These are phyloP conservation scores for Chaetomidium leptoderma DNA, from an alignment of 495 filamentous ascomycete species.

Conservation along the genomic window DNA sequence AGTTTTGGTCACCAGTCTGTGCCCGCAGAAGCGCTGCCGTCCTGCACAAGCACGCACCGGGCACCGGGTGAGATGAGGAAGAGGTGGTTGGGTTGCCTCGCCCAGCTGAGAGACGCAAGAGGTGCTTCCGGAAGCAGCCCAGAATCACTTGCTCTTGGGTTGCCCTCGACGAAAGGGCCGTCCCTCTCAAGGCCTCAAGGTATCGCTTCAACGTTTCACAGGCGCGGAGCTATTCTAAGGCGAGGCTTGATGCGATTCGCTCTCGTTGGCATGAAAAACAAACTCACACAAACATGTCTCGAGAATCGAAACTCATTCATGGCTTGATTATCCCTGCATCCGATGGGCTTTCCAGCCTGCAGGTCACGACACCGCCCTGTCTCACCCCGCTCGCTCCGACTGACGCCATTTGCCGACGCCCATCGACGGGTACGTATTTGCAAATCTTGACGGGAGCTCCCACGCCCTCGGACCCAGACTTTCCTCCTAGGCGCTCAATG, in stretches of 20 bases:
- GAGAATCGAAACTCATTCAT: not conserved
- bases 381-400: not conserved
- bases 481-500: no score
- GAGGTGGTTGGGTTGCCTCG: no score
- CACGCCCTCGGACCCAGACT: no score
- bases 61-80: no score
- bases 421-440: not conserved
- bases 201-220: not conserved
- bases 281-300: not conserved
- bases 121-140: no score
- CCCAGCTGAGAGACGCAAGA: no score
- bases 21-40: conserved; percentile 4
- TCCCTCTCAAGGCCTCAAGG: no score
- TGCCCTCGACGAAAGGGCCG: no score
- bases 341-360: not conserved
- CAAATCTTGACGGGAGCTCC: no score
- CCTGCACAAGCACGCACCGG: not conserved
- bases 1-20: not conserved
- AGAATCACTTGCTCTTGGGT: no score
- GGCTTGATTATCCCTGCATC: not conserved
- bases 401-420: no score
- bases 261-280: not conserved
- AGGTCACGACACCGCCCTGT: not conserved
- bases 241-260: not conserved
- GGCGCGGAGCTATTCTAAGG: not conserved